Percentiles rank a stretch among this genome's conserved stretches.
Evolutionary conservation across 768 basidiomycete genomes (phyloP).

Genomic region (Omphalotus guepiniiformis): DNA sequence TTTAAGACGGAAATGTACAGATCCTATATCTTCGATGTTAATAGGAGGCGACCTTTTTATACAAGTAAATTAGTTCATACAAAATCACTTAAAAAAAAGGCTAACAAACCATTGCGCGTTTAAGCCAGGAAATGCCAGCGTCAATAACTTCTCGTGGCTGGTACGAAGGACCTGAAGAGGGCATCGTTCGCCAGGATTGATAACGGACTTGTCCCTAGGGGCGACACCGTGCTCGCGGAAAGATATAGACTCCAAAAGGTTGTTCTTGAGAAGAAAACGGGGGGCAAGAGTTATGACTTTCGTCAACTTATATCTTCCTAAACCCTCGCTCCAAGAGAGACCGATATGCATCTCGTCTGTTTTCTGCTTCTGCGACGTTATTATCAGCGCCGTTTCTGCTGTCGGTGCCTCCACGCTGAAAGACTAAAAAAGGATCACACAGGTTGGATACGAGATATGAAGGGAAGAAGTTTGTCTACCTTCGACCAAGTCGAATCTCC

Average conservation of each 20-base stretch:
- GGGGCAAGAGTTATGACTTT: slow-evolving; percentile 92
- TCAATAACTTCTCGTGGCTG: slow-evolving; percentile 70
- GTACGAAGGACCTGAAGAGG: slow-evolving; percentile 65
- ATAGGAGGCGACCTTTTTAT: slow-evolving; percentile 89
- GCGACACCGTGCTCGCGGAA: slow-evolving; percentile 83
- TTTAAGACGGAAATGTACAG: slow-evolving; percentile 67
- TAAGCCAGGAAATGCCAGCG: slow-evolving; percentile 81
- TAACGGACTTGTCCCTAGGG: slow-evolving; percentile 53
- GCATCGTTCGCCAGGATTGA: slow-evolving; percentile 65
- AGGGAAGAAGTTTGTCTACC: slow-evolving; percentile 32
- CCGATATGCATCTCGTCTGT: slow-evolving; percentile 76
- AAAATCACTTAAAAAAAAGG: too few species aligned
- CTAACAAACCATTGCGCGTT: slow-evolving; percentile 78
- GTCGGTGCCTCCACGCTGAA: slow-evolving; percentile 88
- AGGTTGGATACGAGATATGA: neutral
- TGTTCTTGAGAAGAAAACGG: slow-evolving; percentile 87
- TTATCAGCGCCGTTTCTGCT: slow-evolving; percentile 80
- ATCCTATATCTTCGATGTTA: slow-evolving; percentile 88
- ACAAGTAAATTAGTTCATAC: too few species aligned
- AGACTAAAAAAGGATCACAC: slow-evolving; percentile 41
- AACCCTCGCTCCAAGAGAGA: slow-evolving; percentile 87
- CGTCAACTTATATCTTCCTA: slow-evolving; percentile 95
- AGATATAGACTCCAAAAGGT: slow-evolving; percentile 59
- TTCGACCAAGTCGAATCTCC: slow-evolving; percentile 89
- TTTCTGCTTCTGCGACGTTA: slow-evolving; percentile 58